A percentile compares a stretch with the other conserved stretches of the same genome.
Conservation (phyloP, 371 early-diverging fungal genomes). For the Lichtheimia hyalospora region DNA sequence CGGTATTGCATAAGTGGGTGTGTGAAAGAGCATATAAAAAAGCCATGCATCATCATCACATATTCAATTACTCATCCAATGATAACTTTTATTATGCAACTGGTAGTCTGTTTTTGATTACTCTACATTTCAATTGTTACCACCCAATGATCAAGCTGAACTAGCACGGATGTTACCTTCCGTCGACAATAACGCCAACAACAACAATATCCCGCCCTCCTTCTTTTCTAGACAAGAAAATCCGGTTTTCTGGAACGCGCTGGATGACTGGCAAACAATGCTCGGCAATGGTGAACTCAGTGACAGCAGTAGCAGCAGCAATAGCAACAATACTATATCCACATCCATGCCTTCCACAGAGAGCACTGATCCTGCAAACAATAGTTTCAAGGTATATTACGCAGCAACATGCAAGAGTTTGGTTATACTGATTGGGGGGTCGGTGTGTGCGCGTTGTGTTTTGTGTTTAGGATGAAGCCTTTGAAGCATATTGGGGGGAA, state of each 20-base stretch:
- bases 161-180: constrained; percentile 33
- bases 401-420: neutral
- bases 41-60: neutral
- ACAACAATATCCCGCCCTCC: constrained; percentile 11
- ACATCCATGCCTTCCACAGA: too few species aligned
- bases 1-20: neutral
- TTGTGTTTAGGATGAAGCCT: constrained; percentile 30
- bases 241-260: constrained; percentile 33
- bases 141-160: constrained; percentile 34
- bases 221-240: constrained; percentile 39
- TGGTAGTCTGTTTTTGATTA: constrained; percentile 36
- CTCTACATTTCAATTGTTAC: constrained; percentile 36
- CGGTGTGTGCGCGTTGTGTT: neutral
- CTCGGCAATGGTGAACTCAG: constrained; percentile 23
- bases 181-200: constrained; percentile 16
- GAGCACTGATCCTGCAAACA: constrained; percentile 1
- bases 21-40: constrained; percentile 7
- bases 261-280: constrained; percentile 42
- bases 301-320: constrained; percentile 8
- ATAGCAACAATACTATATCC: constrained; percentile 7
- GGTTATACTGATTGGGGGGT: neutral
- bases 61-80: neutral
- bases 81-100: neutral
- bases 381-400: neutral
- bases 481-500: constrained; percentile 46